Percentiles rank a stretch among this genome's conserved stretches.
phyloP scores from a whole-genome alignment of 176 grass and related monocot species.

The Poa annua region DNA sequence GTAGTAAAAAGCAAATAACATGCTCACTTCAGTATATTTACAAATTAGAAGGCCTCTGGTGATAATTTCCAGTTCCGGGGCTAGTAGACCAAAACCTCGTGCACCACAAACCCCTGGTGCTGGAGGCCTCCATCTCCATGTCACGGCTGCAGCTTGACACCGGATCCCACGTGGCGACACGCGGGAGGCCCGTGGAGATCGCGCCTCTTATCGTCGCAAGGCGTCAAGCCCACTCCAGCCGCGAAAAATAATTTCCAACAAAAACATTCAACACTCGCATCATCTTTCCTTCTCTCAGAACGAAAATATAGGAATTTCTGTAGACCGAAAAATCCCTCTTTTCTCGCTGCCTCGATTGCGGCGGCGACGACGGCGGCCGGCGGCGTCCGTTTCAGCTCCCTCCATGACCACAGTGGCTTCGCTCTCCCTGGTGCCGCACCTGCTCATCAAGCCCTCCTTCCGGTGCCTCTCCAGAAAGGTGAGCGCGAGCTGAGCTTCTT shows the following conservation, averaged over 20 bases:
- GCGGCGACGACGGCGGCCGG: background rate
- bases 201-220: conserved; percentile 78
- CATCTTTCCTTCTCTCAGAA: background rate
- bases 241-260: conserved; percentile 33
- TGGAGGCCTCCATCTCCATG: conserved; percentile 52
- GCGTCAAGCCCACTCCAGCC: conserved; percentile 23
- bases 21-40: too few species aligned
- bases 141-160: conserved; percentile 1
- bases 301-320: conserved; percentile 31
- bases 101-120: conserved; percentile 35
- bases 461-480: conserved; percentile 77
- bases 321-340: background rate
- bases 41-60: background rate
- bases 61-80: background rate
- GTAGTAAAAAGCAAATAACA: too few species aligned
- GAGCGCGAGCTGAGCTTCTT: background rate
- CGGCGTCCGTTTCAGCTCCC: background rate
- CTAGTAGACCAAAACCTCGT: conserved; percentile 3
- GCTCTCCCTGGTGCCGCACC: conserved; percentile 60
- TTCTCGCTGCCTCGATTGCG: conserved; percentile 34
- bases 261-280: conserved; percentile 28
- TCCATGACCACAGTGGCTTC: conserved; percentile 82
- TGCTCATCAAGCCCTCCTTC: conserved; percentile 75
- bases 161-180: conserved; percentile 56
- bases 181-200: conserved; percentile 76